Evolutionary conservation across 495 filamentous ascomycete genomes (phyloP), one percentile per base, ranked within the genome.

Genomic region (Trichoderma orchidacearum): DNA sequence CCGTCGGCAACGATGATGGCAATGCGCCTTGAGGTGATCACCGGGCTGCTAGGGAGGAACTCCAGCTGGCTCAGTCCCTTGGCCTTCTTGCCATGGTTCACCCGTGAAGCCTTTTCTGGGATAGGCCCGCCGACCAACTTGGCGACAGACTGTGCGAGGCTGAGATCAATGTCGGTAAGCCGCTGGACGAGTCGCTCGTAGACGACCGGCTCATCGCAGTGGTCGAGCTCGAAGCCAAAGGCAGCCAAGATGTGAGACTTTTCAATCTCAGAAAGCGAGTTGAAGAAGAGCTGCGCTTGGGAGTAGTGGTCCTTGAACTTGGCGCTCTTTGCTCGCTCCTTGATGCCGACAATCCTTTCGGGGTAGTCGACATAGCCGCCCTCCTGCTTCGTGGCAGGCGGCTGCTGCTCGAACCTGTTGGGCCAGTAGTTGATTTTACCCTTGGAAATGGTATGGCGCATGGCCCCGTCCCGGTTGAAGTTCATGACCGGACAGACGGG

Each of bases 361-460:
- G 85, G 78, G 62, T 83, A 86, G 54, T 89, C 84, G 13, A 79
- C 68, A 60, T 88, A 92, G 21, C 78, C 86, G 18, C 83, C 84
- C 60, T 87, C 76, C 15, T 78, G 66, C 7, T 64, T 30, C 1
- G 62, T 68, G 0, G 84, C 82, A 1, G 89, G 85, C 0, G 84
- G 83, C 25, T 75, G 72, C 7, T 77, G 73, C 3, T 81, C 75
- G 59, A 80, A 87, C 2, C 89, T 80, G 67, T 95, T 95, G 18
- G 90, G 89, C 85, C 85, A 95, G 73, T 95, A 95, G 71, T 92
- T 94, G 60, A 90, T 83, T 1, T 74, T 83, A 56, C 89, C 87
- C 30, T 67, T 68, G 5, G 64, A 70, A 57, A 80, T 77, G 13
- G 66, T 70, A 70, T 83, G 75, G 5, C 82, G 78, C 63, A 83